A percentile compares a stretch with the other conserved stretches of the same genome.
phyloP scores from a whole-genome alignment of 2,329 filamentous ascomycete species.

The Colletotrichum sp. region DNA sequence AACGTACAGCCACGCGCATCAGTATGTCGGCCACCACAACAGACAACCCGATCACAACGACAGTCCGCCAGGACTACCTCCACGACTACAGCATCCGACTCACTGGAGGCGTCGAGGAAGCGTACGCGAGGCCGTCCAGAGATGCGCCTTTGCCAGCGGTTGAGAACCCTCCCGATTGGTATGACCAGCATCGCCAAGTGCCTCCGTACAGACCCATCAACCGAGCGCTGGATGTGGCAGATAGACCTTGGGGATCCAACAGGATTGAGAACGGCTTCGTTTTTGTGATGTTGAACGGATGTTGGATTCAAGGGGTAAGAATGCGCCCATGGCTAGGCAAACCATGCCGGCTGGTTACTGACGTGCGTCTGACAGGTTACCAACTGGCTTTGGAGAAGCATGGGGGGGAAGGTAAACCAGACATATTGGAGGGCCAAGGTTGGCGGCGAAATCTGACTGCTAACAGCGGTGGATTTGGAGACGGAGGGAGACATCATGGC shows the following conservation, averaged over 20 bases:
- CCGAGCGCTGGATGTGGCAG: constrained; percentile 18
- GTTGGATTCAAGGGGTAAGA: constrained; percentile 15
- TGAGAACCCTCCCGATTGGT: constrained; percentile 24
- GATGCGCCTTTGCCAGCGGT: constrained; percentile 2
- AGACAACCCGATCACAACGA: constrained; percentile 6
- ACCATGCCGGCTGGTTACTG: not conserved
- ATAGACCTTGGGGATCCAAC: constrained; percentile 23
- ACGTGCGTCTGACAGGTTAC: not conserved
- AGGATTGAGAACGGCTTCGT: constrained; percentile 25
- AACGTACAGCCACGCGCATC: not conserved
- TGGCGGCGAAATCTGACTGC: constrained; percentile 54
- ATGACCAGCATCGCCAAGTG: constrained; percentile 25
- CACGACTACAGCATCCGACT: constrained; percentile 19
- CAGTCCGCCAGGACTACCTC: constrained; percentile 4
- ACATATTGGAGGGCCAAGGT: constrained; percentile 55
- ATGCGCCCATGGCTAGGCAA: not conserved
- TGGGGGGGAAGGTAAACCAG: constrained; percentile 44
- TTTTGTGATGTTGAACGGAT: constrained; percentile 28
- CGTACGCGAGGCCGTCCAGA: constrained; percentile 4
- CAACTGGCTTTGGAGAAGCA: constrained; percentile 15
- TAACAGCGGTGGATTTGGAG: not conserved
- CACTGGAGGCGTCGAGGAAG: constrained; percentile 12
- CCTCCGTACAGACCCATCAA: constrained; percentile 28
- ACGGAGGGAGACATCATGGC: not conserved
- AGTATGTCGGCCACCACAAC: constrained; percentile 12